Evolutionary conservation across 805 yeast species (phyloP), one percentile per base, ranked within the genome.

Genomic region (Kluyveromyces dobzhanskii): DNA sequence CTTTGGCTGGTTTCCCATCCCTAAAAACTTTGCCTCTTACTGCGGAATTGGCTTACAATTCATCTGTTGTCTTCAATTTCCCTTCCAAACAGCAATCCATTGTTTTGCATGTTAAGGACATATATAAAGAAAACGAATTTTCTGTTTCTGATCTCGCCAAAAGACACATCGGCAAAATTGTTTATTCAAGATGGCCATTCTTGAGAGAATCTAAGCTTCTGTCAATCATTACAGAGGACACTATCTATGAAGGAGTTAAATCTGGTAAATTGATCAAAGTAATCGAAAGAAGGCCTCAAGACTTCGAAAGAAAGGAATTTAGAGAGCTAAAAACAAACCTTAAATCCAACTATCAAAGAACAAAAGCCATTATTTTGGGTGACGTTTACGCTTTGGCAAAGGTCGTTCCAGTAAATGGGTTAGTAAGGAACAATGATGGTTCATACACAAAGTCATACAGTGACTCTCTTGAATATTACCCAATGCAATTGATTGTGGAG

Each of bases 1-100:
- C 83, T 41, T 62, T 83, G 39, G 94, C 95, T 8, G 96, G 97
- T 1, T 92, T 92, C 71, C 97, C 98, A 37, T 69, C 90, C 11
- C 69, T 92, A 53, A 62, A 74, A 35, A 76, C 94, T 1, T 60
- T 92, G 32, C 80, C 86, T 5, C 80, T 78, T 53, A 59, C 68
- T 3, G 46, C 55, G 44, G 66, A 71, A 35, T 59, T 88, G 46
- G 71, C 69, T 32, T 65, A 69, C 44, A 80, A 78, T 43, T 83
- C 79, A 44, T 78, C 86, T 10, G 64, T 71, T 42, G 82, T 92
- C 3, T 92, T 92, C 65, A 86, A 87, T 52, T 81, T 75, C 52
- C 92, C 95, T 2, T 77, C 95, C 1, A 75, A 80, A 50, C 81
- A 88, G 16, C 87, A 81, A 48, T 85, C 96, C 0, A 71, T 88